Conservation (phyloP, 768 basidiomycete species). For the Xerocomus brunneocitrinus region DNA sequence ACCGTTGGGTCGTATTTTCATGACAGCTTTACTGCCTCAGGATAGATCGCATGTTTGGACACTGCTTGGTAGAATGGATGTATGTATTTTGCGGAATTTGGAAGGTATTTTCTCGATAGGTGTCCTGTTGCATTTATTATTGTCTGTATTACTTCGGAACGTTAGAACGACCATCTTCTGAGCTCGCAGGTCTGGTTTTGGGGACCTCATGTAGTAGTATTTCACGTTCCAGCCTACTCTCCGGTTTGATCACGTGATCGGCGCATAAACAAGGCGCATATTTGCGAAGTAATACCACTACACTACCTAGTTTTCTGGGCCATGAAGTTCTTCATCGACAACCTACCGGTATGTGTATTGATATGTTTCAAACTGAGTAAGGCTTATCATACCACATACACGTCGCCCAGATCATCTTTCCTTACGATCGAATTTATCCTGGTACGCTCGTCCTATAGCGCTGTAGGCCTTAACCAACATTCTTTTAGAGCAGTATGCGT, state of each 20-base stretch:
- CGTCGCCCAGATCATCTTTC: constrained; percentile 69
- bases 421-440: constrained; percentile 94
- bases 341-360: constrained; percentile 57
- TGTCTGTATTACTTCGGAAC: background rate
- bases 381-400: background rate
- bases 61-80: background rate
- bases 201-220: too few species aligned
- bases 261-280: background rate
- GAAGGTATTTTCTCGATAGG: background rate
- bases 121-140: background rate
- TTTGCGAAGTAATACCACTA: too few species aligned
- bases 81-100: background rate
- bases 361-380: background rate
- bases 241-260: constrained; percentile 13
- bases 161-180: background rate
- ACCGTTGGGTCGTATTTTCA: background rate
- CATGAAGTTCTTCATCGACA: constrained; percentile 84
- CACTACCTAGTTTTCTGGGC: background rate
- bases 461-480: constrained; percentile 5
- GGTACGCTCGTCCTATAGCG: constrained; percentile 43
- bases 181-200: background rate
- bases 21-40: background rate
- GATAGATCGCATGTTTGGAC: background rate
- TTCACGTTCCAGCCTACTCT: too few species aligned
- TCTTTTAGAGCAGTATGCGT: constrained; percentile 88